phyloP scores from a whole-genome alignment of 106 monocot species.

The Phalaenopsis aphrodite region DNA sequence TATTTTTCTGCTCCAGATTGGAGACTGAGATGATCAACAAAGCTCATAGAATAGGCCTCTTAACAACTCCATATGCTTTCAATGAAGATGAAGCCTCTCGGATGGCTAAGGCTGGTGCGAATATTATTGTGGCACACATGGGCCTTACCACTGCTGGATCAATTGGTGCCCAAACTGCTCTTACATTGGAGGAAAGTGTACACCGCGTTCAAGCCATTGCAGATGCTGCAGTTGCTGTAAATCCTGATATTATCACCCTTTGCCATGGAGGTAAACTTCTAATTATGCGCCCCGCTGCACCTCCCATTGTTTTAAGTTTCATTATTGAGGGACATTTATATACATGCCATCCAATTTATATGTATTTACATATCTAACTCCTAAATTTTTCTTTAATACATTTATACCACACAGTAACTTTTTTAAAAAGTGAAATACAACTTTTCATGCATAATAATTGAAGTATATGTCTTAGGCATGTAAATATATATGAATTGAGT shows the following conservation, averaged over 20 bases:
- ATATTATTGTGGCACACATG: conserved; percentile 92
- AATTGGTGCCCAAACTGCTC: conserved; percentile 79
- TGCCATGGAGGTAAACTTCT: conserved; percentile 82
- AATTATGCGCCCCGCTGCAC: background rate
- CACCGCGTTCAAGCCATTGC: conserved; percentile 82
- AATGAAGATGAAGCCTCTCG: conserved; percentile 62
- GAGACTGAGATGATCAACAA: conserved; percentile 92
- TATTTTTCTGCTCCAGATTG: conserved; percentile 32
- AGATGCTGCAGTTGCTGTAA: conserved; percentile 64
- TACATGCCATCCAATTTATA: no score
- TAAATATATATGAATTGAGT: background rate
- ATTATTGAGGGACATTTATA: no score
- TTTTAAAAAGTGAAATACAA: no score
- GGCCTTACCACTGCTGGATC: conserved; percentile 82
- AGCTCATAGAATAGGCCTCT: conserved; percentile 71
- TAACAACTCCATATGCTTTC: conserved; percentile 94
- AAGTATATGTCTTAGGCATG: background rate
- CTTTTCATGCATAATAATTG: no score
- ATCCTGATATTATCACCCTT: conserved; percentile 74
- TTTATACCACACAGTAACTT: no score
- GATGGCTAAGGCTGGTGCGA: conserved; percentile 86
- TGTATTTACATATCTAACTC: no score
- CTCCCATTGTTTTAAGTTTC: background rate
- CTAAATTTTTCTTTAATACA: no score
- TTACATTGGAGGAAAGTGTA: conserved; percentile 66